Conservation (phyloP, 2,329 filamentous ascomycete genomes). For the Colletotrichum salicis region DNA sequence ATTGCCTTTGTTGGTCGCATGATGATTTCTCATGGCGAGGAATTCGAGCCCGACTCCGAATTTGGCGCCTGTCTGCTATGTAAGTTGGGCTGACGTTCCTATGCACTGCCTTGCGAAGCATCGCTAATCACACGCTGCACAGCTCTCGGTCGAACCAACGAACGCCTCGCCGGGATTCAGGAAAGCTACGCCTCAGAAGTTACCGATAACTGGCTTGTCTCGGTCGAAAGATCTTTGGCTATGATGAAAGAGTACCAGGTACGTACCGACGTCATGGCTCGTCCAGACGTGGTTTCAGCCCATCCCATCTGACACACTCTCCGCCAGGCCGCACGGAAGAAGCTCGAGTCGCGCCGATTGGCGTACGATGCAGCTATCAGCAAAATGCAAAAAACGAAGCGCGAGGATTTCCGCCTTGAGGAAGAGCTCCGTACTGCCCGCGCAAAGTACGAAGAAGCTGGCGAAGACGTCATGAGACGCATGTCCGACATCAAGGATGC, state of each 20-base stretch:
- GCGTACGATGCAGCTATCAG: conserved; percentile 90
- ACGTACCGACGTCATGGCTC: conserved; percentile 45
- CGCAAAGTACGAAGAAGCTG: conserved; percentile 95
- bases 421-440: conserved; percentile 92
- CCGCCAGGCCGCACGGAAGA: conserved; percentile 81
- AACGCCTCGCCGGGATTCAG: conserved; percentile 86
- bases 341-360: conserved; percentile 88
- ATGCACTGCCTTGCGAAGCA: neutral
- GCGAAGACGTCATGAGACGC: conserved; percentile 87
- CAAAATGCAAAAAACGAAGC: conserved; percentile 94
- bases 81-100: conserved; percentile 49
- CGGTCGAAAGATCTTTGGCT: conserved; percentile 85
- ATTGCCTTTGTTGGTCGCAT: conserved; percentile 82
- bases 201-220: conserved; percentile 87
- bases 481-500: conserved; percentile 98
- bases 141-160: conserved; percentile 87
- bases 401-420: conserved; percentile 91
- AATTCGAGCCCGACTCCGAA: conserved; percentile 90
- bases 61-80: conserved; percentile 87
- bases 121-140: conserved; percentile 4
- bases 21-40: conserved; percentile 90
- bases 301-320: conserved; percentile 29
- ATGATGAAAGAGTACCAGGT: conserved; percentile 99
- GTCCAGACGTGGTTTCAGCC: conserved; percentile 22
- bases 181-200: conserved; percentile 83